Evolutionary conservation across 2,329 filamentous ascomycete genomes (phyloP).

Genomic region (Pestalotiopsis sp.): DNA sequence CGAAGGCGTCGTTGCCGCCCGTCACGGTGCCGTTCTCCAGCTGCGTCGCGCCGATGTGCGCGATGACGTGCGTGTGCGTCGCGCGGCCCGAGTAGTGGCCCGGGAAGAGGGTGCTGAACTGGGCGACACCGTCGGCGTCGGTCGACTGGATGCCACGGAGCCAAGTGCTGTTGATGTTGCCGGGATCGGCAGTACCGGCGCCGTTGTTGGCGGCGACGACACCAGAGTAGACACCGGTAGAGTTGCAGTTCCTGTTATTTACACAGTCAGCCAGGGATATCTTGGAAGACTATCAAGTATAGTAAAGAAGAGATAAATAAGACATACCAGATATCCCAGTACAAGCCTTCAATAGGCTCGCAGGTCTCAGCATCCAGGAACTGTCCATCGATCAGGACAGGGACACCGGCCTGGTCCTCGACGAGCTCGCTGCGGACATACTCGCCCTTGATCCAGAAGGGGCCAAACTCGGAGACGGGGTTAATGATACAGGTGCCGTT

Average conservation of each 20-base stretch:
- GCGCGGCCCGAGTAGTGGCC: conserved; percentile 48
- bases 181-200: conserved; percentile 37
- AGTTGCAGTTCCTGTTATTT: conserved; percentile 32
- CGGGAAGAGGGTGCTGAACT: conserved; percentile 45
- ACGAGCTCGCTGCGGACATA: conserved; percentile 50
- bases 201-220: conserved; percentile 40
- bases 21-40: conserved; percentile 47
- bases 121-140: conserved; percentile 42
- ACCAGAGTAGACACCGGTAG: conserved; percentile 51
- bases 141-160: conserved; percentile 44
- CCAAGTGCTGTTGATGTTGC: conserved; percentile 43
- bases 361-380: conserved; percentile 57
- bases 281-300: no score
- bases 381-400: conserved; percentile 53
- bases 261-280: neutral
- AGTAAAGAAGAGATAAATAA: neutral
- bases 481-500: conserved; percentile 52
- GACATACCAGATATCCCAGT: conserved; percentile 53
- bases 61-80: conserved; percentile 51
- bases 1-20: conserved; percentile 51
- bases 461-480: conserved; percentile 55
- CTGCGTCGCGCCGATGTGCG: conserved; percentile 41
- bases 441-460: conserved; percentile 57
- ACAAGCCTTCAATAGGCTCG: conserved; percentile 48
- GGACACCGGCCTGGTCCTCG: conserved; percentile 49